A percentile compares a stretch with the other conserved stretches of the same genome.
Conservation (phyloP, 2,329 filamentous ascomycete species). For the Colletotrichum brevisporum region DNA sequence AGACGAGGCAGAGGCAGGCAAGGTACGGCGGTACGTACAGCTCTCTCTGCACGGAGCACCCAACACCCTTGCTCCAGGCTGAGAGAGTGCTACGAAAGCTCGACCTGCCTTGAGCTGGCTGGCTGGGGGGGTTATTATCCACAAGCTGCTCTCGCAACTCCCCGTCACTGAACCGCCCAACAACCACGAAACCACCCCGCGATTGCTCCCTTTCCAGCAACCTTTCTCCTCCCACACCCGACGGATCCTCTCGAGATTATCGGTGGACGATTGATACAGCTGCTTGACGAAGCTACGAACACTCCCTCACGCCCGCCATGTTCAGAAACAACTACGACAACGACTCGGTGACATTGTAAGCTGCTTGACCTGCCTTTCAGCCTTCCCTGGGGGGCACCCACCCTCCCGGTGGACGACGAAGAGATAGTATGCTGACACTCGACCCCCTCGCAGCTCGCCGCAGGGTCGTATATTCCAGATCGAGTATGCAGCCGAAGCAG, state of each 20-base stretch:
- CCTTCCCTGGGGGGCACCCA: slow-evolving; percentile 4
- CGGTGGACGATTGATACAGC: slow-evolving; percentile 13
- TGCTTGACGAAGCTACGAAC: slow-evolving; percentile 41
- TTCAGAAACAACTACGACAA: slow-evolving; percentile 99
- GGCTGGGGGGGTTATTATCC: slow-evolving; percentile 35
- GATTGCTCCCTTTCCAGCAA: slow-evolving; percentile 26
- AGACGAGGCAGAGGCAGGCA: slow-evolving; percentile 2
- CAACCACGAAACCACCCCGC: slow-evolving; percentile 38
- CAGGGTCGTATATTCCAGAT: slow-evolving; percentile 99
- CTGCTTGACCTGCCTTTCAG: slow-evolving; percentile 44
- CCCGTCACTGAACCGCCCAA: slow-evolving; percentile 31
- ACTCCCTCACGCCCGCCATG: slow-evolving; percentile 67
- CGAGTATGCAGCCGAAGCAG: slow-evolving; percentile 98
- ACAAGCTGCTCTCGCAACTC: slow-evolving; percentile 34
- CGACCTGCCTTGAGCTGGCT: slow-evolving; percentile 47
- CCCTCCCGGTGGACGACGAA: background rate
- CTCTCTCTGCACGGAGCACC: slow-evolving; percentile 38
- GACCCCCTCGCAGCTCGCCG: slow-evolving; percentile 79
- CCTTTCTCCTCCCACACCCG: slow-evolving; percentile 1
- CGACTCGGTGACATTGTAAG: slow-evolving; percentile 99
- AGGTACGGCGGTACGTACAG: slow-evolving; percentile 33
- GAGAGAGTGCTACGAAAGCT: slow-evolving; percentile 47
- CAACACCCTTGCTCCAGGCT: slow-evolving; percentile 41
- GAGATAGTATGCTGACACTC: slow-evolving; percentile 11
- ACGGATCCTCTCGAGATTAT: slow-evolving; percentile 1